Conservation (phyloP, 352 stramenopile species). For the Globisporangium parvum region DNA sequence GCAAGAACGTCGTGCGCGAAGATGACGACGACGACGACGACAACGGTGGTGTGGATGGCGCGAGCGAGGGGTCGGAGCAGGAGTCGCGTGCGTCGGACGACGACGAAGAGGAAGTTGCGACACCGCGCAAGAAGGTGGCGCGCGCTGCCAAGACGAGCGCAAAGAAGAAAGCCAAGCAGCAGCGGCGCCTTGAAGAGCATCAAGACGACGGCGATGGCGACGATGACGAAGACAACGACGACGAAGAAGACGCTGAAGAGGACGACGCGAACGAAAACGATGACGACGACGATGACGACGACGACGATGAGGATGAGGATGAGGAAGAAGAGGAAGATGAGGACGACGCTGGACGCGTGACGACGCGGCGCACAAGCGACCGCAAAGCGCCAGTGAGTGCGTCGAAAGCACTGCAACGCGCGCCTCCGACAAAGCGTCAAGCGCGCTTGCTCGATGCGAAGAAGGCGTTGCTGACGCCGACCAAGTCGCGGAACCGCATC, state of each 20-base stretch:
- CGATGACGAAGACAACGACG: slow-evolving; percentile 25
- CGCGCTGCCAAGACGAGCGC: slow-evolving; percentile 23
- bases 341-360: slow-evolving; percentile 13
- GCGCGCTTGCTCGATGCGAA: slow-evolving; percentile 13
- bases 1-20: slow-evolving; percentile 65
- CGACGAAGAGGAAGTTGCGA: slow-evolving; percentile 19
- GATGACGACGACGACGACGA: slow-evolving; percentile 20
- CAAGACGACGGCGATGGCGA: slow-evolving; percentile 43
- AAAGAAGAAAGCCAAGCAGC: slow-evolving; percentile 23
- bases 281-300: slow-evolving; percentile 12
- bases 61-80: neutral
- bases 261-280: slow-evolving; percentile 14
- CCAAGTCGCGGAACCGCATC: slow-evolving; percentile 17
- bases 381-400: slow-evolving; percentile 18
- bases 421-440: slow-evolving; percentile 18
- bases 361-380: slow-evolving; percentile 26
- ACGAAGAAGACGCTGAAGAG: slow-evolving; percentile 18
- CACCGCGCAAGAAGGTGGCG: slow-evolving; percentile 30
- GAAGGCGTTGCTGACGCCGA: slow-evolving; percentile 6
- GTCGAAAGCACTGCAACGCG: slow-evolving; percentile 17
- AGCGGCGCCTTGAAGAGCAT: slow-evolving; percentile 20
- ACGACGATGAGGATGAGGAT: slow-evolving; percentile 22
- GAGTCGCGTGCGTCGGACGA: neutral
- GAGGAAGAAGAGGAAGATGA: slow-evolving; percentile 20
- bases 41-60: slow-evolving; percentile 11